These are phyloP conservation scores for Chlorencoelia australis DNA, from an alignment of 2,329 filamentous ascomycete species.

Conservation along the genomic window DNA sequence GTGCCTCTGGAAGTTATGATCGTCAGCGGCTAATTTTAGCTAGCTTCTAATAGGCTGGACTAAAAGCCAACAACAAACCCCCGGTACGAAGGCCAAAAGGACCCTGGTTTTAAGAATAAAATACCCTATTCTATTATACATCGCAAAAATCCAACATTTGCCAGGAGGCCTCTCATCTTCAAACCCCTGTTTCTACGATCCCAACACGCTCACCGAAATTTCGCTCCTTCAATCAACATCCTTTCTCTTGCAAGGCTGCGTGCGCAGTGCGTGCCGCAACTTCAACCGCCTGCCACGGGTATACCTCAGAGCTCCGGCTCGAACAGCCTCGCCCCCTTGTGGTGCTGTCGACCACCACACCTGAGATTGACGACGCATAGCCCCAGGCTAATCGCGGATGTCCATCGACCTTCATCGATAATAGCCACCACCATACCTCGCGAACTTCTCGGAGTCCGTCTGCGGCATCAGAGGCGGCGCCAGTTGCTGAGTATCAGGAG, in stretches of 20 bases:
- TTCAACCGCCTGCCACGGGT: slow-evolving; percentile 2
- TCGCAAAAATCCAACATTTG: not conserved
- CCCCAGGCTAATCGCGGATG: slow-evolving; percentile 3
- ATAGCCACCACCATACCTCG: no score
- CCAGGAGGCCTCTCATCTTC: not conserved
- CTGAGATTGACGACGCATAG: slow-evolving; percentile 6
- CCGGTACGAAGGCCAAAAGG: not conserved
- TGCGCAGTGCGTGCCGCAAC: slow-evolving; percentile 7
- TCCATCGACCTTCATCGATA: no score
- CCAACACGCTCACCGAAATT: not conserved
- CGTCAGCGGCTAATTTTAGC: not conserved
- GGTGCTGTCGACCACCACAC: slow-evolving; percentile 3
- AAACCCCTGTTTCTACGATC: not conserved
- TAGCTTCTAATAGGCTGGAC: not conserved
- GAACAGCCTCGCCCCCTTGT: slow-evolving; percentile 6
- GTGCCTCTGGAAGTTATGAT: not conserved
- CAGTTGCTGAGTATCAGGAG: no score
- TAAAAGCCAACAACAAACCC: not conserved
- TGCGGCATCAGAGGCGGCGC: not conserved
- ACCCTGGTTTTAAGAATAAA: not conserved
- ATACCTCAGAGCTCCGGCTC: slow-evolving; percentile 1
- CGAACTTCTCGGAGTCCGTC: not conserved
- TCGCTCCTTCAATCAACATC: not conserved
- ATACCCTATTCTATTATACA: slow-evolving; percentile 1
- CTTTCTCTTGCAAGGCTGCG: not conserved